Percentiles rank a stretch among this genome's conserved stretches.
These are phyloP conservation scores for Phytopythium cucurbitacearum DNA, from an alignment of 352 stramenopile genomes.

Conservation along the genomic window DNA sequence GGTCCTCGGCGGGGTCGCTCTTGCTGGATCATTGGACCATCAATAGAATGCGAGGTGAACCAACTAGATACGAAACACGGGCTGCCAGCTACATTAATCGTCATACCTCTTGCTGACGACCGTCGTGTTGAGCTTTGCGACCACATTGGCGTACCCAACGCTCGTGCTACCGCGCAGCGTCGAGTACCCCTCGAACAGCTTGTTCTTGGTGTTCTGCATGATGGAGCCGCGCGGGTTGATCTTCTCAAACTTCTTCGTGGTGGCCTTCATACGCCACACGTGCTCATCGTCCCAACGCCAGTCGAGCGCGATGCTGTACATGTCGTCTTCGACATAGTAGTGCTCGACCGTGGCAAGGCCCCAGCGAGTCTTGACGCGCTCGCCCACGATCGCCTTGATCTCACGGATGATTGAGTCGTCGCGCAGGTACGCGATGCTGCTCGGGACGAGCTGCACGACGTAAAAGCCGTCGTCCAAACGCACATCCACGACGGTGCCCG, in stretches of 20 bases:
- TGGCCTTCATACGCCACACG: constrained; percentile 87
- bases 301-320: constrained; percentile 86
- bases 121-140: constrained; percentile 58
- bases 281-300: constrained; percentile 88
- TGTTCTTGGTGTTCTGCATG: constrained; percentile 81
- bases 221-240: constrained; percentile 50
- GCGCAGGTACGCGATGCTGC: constrained; percentile 62
- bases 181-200: constrained; percentile 74
- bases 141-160: constrained; percentile 36
- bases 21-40: constrained; percentile 15
- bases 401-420: constrained; percentile 69
- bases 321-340: constrained; percentile 86
- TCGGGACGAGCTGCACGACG: constrained; percentile 71
- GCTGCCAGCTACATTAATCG: background rate
- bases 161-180: constrained; percentile 56
- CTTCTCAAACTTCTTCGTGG: constrained; percentile 89
- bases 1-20: constrained; percentile 16
- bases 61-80: constrained; percentile 8
- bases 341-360: constrained; percentile 79
- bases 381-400: constrained; percentile 81
- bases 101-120: constrained; percentile 29
- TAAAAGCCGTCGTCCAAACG: constrained; percentile 68
- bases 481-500: constrained; percentile 66
- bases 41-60: constrained; percentile 8
- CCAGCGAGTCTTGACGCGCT: constrained; percentile 82